Evolutionary conservation across 78 protist genomes (phyloP), one percentile per base, ranked within the genome.

Genomic region (Neovahlkampfia damariscottae): DNA sequence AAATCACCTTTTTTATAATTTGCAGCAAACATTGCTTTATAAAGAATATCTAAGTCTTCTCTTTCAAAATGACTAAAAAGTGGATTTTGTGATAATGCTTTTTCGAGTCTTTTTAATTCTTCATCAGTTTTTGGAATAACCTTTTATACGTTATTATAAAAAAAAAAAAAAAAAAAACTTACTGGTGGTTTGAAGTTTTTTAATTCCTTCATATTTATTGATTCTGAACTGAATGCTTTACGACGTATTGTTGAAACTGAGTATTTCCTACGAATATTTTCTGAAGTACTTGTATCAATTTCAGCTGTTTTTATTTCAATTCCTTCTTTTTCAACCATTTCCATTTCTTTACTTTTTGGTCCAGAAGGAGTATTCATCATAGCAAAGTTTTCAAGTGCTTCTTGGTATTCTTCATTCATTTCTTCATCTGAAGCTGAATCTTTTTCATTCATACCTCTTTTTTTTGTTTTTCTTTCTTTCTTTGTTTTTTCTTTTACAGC

Each of bases 51-150:
- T 31, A 35, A 30, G 27, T 79, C 78, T 32, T 3, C 75, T 34
- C 8, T 68, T 7, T 81, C 84, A 9, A 81, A 19, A 30, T 59
- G 81, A 8, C 19, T 2, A 67, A 81, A 81, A 27, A 79, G 30
- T 29, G 4, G 34, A 5, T 39, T 72, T 28, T 29, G 5, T 40
- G 58, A 72, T 36, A 81, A 29, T 4, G 77, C 37, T 39, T 29
- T 8, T 8, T 8, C 4, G 8, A 78, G 4, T 27, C 8, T 2
- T 37, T 62, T 10, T 3, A 2, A 31, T 2, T 3, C 70, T n/a
- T 3, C 37, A 10, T 71, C 50, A 5, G 5, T 2, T 8, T 78
- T 67, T 4, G 71, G 50, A 39, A 71, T 69, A 8, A 7, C 77
- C 5, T 58, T 8, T n/a, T n/a, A n/a, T n/a, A n/a, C n/a, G n/a